phyloP scores from a whole-genome alignment of 2,329 filamentous ascomycete genomes.

The Penicillium olsonii region DNA sequence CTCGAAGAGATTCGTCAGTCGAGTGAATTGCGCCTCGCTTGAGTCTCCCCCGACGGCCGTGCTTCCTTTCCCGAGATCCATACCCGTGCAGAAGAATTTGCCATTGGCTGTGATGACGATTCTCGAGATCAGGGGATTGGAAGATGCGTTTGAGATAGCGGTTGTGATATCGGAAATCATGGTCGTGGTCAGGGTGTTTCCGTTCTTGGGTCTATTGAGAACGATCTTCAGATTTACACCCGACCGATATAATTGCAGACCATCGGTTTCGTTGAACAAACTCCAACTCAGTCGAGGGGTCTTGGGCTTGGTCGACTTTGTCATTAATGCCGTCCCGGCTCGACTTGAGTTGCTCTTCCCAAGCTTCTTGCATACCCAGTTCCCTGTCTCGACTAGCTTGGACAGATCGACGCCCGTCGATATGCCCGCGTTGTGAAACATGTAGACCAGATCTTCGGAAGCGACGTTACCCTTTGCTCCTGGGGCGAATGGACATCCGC shows the following conservation, averaged over 20 bases:
- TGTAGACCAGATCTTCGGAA: conserved; percentile 81
- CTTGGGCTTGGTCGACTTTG: conserved; percentile 2
- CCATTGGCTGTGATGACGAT: conserved; percentile 40
- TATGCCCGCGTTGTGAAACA: conserved; percentile 62
- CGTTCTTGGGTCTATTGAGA: conserved; percentile 40
- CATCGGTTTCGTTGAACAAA: conserved; percentile 20
- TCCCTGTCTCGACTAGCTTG: conserved; percentile 66
- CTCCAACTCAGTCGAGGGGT: conserved; percentile 17
- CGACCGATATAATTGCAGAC: conserved; percentile 30
- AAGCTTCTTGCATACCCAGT: conserved; percentile 65
- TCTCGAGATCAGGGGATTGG: conserved; percentile 33
- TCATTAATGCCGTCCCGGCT: conserved; percentile 22
- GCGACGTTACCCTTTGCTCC: conserved; percentile 85
- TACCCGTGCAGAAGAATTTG: conserved; percentile 46
- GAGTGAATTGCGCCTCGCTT: conserved; percentile 23
- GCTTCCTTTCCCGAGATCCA: conserved; percentile 35
- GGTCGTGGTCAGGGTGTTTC: conserved; percentile 40
- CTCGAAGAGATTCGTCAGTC: conserved; percentile 35
- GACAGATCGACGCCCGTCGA: conserved; percentile 69
- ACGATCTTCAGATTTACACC: conserved; percentile 34
- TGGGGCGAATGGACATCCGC: conserved; percentile 82
- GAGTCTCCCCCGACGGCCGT: conserved; percentile 22
- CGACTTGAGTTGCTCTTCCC: conserved; percentile 25
- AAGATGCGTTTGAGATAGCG: conserved; percentile 26
- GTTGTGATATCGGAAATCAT: conserved; percentile 39